Evolutionary conservation across 2,329 filamentous ascomycete species (phyloP).

Genomic region (Gnomoniopsis sp.): DNA sequence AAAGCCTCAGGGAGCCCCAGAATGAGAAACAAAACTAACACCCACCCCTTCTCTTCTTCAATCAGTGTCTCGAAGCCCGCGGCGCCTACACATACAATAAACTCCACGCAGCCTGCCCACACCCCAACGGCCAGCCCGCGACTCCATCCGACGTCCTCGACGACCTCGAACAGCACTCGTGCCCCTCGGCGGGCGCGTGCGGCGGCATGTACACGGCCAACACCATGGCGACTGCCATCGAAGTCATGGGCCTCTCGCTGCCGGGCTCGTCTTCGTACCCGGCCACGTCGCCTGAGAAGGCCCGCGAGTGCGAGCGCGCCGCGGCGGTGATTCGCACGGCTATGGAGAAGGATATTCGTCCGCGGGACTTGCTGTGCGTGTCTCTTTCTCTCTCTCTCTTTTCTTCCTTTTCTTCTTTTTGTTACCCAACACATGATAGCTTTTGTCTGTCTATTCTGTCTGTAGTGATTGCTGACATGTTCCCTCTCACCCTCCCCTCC

Average conservation of each 20-base stretch:
- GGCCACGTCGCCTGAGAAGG: constrained; percentile 71
- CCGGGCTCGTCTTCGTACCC: constrained; percentile 78
- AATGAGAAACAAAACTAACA: background rate
- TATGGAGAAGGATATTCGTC: constrained; percentile 72
- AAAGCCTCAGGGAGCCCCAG: background rate
- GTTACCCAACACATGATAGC: too few relatives aligned
- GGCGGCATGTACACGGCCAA: constrained; percentile 83
- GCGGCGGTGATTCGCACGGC: constrained; percentile 72
- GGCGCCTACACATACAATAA: constrained; percentile 75
- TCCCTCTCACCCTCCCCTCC: too few relatives aligned
- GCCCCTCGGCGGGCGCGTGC: constrained; percentile 78
- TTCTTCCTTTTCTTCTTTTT: too few relatives aligned
- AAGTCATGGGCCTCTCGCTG: constrained; percentile 74
- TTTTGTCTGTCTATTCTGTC: too few relatives aligned
- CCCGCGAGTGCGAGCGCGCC: constrained; percentile 67
- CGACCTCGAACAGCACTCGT: constrained; percentile 91
- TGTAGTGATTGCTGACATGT: too few relatives aligned
- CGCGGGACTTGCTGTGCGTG: constrained; percentile 63
- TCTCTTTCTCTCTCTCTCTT: too few relatives aligned
- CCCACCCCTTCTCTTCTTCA: background rate
- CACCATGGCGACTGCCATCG: constrained; percentile 72
- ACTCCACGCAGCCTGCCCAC: constrained; percentile 97
- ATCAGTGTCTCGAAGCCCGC: constrained; percentile 73
- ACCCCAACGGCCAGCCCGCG: constrained; percentile 69
- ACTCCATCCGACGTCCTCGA: constrained; percentile 89